These are phyloP conservation scores for Ustilago esculenta DNA, from an alignment of 1,284 basidiomycete genomes.

Conservation along the genomic window DNA sequence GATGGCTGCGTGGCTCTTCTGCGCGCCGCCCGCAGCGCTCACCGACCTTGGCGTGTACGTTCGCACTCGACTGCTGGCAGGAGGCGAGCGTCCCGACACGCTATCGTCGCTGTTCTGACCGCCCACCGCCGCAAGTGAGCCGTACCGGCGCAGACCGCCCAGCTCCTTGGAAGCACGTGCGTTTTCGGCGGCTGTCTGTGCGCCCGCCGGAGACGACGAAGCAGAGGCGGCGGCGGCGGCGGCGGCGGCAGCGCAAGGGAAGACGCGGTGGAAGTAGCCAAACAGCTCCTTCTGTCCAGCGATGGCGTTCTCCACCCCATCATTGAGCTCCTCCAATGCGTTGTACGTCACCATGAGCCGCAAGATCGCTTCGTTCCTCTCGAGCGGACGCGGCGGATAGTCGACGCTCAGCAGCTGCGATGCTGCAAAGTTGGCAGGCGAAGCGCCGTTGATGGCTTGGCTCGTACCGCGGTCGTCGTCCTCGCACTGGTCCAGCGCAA, in stretches of 20 bases:
- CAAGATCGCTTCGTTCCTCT: slow-evolving; percentile 80
- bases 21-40: slow-evolving; percentile 11
- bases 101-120: slow-evolving; percentile 29
- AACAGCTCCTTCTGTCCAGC: slow-evolving; percentile 86
- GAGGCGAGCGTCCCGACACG: slow-evolving; percentile 21
- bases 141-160: slow-evolving; percentile 28
- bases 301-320: slow-evolving; percentile 86
- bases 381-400: slow-evolving; percentile 73
- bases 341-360: slow-evolving; percentile 88
- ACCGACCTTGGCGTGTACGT: slow-evolving; percentile 29
- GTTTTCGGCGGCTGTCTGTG: slow-evolving; percentile 2
- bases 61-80: slow-evolving; percentile 15
- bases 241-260: slow-evolving; percentile 47
- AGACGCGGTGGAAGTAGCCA: slow-evolving; percentile 73
- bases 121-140: slow-evolving; percentile 29
- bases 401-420: slow-evolving; percentile 70
- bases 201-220: slow-evolving; percentile 20
- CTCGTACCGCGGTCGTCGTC: slow-evolving; percentile 66
- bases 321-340: slow-evolving; percentile 81
- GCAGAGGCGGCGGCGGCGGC: slow-evolving; percentile 41
- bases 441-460: slow-evolving; percentile 65
- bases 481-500: slow-evolving; percentile 68
- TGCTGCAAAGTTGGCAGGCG: slow-evolving; percentile 36
- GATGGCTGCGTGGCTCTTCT: slow-evolving; percentile 18
- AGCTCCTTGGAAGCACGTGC: slow-evolving; percentile 17